Evolutionary conservation across 2,329 filamentous ascomycete genomes (phyloP).

Genomic region (Aspergillus japonicus): DNA sequence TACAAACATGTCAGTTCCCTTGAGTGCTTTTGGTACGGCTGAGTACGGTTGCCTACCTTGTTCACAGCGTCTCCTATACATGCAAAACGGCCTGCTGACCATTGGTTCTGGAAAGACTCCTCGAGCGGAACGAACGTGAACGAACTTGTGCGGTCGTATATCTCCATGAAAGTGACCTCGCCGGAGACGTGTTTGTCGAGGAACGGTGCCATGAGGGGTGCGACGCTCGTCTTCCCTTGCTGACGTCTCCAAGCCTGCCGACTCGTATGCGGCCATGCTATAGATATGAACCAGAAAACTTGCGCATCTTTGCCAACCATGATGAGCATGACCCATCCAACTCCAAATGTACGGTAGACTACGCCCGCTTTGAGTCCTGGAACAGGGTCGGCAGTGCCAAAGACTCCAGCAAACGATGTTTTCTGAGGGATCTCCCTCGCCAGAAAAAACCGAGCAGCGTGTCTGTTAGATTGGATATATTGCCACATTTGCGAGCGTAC

Average conservation of each 20-base stretch:
- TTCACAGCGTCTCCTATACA: constrained; percentile 4
- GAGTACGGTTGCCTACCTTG: background rate
- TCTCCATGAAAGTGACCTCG: background rate
- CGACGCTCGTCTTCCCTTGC: background rate
- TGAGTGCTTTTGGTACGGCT: background rate
- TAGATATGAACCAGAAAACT: constrained; percentile 1
- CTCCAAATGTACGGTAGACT: background rate
- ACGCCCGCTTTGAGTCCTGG: constrained; percentile 12
- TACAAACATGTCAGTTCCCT: background rate
- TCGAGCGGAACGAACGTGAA: background rate
- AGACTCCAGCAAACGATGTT: constrained; percentile 16
- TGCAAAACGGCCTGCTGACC: constrained; percentile 2
- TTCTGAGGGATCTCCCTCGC: background rate
- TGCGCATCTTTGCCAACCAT: constrained; percentile 6
- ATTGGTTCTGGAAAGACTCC: background rate
- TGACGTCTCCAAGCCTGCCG: background rate
- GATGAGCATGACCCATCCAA: background rate
- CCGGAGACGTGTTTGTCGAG: background rate
- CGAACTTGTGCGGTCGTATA: background rate
- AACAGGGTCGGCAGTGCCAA: constrained; percentile 23
- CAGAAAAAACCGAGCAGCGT: background rate
- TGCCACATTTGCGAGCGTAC: constrained; percentile 34
- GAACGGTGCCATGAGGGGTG: background rate
- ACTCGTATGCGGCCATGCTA: background rate
- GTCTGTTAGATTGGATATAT: background rate